Evolutionary conservation across 2,329 filamentous ascomycete species (phyloP).

Genomic region (Lomentospora prolificans): DNA sequence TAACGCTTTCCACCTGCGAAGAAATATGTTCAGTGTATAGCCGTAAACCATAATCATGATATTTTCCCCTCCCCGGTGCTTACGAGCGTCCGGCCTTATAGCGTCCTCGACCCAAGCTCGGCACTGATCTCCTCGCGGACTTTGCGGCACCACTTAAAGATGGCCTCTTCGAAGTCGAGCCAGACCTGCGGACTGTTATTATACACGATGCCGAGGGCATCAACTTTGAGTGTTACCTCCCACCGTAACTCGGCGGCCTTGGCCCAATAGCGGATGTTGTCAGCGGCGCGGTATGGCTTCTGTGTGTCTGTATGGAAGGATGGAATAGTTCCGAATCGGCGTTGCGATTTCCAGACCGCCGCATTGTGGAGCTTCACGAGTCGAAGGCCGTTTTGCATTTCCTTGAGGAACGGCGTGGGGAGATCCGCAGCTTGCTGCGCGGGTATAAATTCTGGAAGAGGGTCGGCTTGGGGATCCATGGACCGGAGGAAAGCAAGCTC

Average conservation of each 20-base stretch:
- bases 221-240: conserved; percentile 74
- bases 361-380: conserved; percentile 86
- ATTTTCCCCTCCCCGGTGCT: background rate
- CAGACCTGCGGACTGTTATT: conserved; percentile 60
- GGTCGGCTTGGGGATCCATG: conserved; percentile 51
- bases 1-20: background rate
- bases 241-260: conserved; percentile 93
- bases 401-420: conserved; percentile 63
- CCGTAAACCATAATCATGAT: conserved; percentile 7
- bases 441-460: conserved; percentile 60
- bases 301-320: conserved; percentile 83
- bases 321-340: conserved; percentile 83
- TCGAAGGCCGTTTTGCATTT: conserved; percentile 67
- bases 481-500: conserved; percentile 75
- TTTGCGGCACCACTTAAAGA: conserved; percentile 72
- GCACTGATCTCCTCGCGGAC: conserved; percentile 75
- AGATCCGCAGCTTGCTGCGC: conserved; percentile 27
- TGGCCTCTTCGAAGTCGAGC: conserved; percentile 71
- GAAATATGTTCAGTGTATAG: conserved; percentile 1
- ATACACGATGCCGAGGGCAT: conserved; percentile 80
- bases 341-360: conserved; percentile 71
- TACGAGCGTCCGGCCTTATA: no score
- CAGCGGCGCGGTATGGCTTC: conserved; percentile 87
- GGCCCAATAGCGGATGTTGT: conserved; percentile 91
- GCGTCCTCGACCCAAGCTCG: conserved; percentile 38